Base-by-base conservation (phyloP, 306 rosid species). In the Casuarina equisetifolia region DNA sequence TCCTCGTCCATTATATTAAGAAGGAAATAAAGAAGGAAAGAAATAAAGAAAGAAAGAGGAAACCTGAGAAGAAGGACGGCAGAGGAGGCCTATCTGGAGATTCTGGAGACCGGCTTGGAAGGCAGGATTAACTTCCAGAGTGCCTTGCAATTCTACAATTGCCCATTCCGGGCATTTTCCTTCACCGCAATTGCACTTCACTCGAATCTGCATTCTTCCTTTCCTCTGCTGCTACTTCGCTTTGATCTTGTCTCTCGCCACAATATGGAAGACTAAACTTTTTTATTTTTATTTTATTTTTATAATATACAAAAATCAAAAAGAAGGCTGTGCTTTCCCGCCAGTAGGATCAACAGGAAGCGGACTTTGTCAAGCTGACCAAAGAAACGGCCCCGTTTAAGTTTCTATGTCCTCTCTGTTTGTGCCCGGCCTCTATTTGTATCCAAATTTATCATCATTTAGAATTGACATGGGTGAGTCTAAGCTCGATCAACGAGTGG, bases 1-100 rank as follows among this genome's bases (percentile, higher is more conserved):
- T 19, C 20, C 55, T 58, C 25, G 36, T 6, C 38, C 20, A 25
- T 9, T 9, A 25, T 13, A 58, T 58, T 5, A 25, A 25, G 25
- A 48, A 8, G 9, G 15, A 9, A 13, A 58, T 58, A 2, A 25
- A 25, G 25, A 48, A 8, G 9, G 15, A 9, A 13, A 10, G 51
- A 9, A 13, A 46, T 25, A 25, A 4, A 52, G 20, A 57, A 2
- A 7, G 50, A 4, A 15, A 6, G 9, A 25, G 59, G 1, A 15
- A 9, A 91, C 93, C 97, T 86, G 86, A 71, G 90, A 79, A 69
- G 97, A 89, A 80, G 96, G 88, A 13, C 96, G 97, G 64, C 97
- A 91, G 82, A 91, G 96, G 43, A 80, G 69, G 25, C 96, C 96
- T 46, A 91, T 90, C 32, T 86, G 72, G 50, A 91, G 91, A 74